Evolutionary conservation across 2,329 filamentous ascomycete species (phyloP).

Genomic region (Ascochyta rabiei): DNA sequence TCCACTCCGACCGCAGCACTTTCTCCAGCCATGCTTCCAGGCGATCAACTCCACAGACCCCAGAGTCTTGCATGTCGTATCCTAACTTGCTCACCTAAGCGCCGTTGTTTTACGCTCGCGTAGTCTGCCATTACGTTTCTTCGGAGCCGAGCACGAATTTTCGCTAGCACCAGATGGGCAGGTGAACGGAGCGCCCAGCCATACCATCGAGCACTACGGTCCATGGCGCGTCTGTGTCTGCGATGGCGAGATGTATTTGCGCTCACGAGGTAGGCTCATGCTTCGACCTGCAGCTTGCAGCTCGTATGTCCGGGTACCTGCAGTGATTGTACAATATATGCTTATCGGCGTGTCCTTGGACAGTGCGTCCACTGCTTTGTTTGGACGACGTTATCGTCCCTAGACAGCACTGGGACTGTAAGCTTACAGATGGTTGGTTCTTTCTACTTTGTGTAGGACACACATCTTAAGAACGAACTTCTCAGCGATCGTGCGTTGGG

Average conservation of each 20-base stretch:
- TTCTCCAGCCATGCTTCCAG: neutral
- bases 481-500: neutral
- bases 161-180: constrained; percentile 20
- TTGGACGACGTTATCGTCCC: neutral
- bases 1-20: neutral
- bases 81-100: constrained; percentile 8
- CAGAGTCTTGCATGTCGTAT: neutral
- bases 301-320: constrained; percentile 25
- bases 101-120: neutral
- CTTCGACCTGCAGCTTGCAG: constrained; percentile 13
- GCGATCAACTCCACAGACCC: neutral
- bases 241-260: constrained; percentile 5
- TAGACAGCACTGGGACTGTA: neutral
- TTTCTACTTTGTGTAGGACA: neutral
- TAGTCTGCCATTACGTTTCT: constrained; percentile 5
- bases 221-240: constrained; percentile 9
- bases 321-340: constrained; percentile 9
- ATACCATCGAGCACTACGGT: constrained; percentile 14
- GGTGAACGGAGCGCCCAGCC: constrained; percentile 22
- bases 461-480: neutral
- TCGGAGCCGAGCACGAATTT: neutral
- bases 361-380: neutral
- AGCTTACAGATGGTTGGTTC: neutral
- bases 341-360: constrained; percentile 1
- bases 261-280: constrained; percentile 6